A percentile compares a stretch with the other conserved stretches of the same genome.
phyloP scores from a whole-genome alignment of 2,329 filamentous ascomycete genomes.

The Claviceps fusiformis region DNA sequence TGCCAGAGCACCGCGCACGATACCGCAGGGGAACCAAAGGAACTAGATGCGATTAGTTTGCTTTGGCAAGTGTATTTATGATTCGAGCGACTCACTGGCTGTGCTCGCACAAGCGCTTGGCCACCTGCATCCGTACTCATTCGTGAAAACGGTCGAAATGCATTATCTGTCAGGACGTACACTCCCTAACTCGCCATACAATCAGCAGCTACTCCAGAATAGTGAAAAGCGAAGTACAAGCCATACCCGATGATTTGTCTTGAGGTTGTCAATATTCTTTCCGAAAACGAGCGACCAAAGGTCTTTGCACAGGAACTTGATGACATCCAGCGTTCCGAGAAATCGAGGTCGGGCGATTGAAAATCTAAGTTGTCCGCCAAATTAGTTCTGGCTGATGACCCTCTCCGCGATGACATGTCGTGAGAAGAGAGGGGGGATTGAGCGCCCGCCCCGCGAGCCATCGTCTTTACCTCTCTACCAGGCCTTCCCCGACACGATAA shows the following conservation, averaged over 20 bases:
- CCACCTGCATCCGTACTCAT: slow-evolving; percentile 76
- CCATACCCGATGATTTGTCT: slow-evolving; percentile 82
- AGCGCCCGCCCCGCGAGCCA: too few species aligned
- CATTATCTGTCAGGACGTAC: slow-evolving; percentile 88
- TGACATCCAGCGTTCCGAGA: slow-evolving; percentile 83
- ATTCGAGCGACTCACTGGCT: slow-evolving; percentile 48
- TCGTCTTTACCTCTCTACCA: slow-evolving; percentile 65
- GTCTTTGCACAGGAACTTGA: slow-evolving; percentile 98
- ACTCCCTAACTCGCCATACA: slow-evolving; percentile 49
- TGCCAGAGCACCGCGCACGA: slow-evolving; percentile 85
- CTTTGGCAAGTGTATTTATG: background rate
- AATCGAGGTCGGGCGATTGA: slow-evolving; percentile 75
- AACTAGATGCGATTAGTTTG: slow-evolving; percentile 41
- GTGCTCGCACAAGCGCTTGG: slow-evolving; percentile 59
- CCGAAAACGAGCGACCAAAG: slow-evolving; percentile 88
- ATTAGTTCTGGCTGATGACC: background rate
- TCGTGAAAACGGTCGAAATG: slow-evolving; percentile 74
- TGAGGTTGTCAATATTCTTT: slow-evolving; percentile 97
- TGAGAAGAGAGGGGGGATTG: background rate
- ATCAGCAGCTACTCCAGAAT: background rate
- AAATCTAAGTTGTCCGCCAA: slow-evolving; percentile 40
- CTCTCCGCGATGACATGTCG: background rate
- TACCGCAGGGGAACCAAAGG: slow-evolving; percentile 86
- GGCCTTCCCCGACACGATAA: slow-evolving; percentile 81
- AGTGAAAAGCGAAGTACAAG: background rate